Evolutionary conservation across 352 stramenopile genomes (phyloP).

Genomic region (Pythium brachiatum): DNA sequence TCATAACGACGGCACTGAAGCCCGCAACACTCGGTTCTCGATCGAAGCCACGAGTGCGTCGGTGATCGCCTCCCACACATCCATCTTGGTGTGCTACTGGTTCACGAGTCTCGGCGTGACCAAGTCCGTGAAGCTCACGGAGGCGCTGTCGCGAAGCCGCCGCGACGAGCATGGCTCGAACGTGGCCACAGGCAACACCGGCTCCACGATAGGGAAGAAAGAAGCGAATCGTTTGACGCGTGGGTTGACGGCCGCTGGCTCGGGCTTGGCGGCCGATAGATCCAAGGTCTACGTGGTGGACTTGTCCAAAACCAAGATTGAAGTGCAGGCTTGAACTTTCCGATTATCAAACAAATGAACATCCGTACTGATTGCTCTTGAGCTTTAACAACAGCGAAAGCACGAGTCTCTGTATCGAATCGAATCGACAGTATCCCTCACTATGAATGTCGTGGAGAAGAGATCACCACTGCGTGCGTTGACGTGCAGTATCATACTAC

Average conservation of each 20-base stretch:
- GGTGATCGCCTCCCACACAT: constrained; percentile 44
- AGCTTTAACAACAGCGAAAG: too few relatives aligned
- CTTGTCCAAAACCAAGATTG: background rate
- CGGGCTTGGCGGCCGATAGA: background rate
- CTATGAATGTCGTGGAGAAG: too few relatives aligned
- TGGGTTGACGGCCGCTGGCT: background rate
- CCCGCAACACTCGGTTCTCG: constrained; percentile 22
- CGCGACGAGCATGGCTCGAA: background rate
- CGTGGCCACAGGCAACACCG: background rate
- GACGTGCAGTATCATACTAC: too few relatives aligned
- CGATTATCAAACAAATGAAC: too few relatives aligned
- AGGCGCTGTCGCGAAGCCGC: background rate
- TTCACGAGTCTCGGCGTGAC: constrained; percentile 24
- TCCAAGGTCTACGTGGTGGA: constrained; percentile 1
- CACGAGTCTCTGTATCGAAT: too few relatives aligned
- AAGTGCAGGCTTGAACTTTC: background rate
- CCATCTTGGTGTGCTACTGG: constrained; percentile 62
- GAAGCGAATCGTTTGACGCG: background rate
- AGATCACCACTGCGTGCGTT: too few relatives aligned
- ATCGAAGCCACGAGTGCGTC: constrained; percentile 33
- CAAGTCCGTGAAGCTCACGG: constrained; percentile 1
- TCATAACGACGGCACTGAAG: constrained; percentile 35
- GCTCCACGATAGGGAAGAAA: background rate
- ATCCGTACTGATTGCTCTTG: too few relatives aligned
- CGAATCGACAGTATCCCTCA: too few relatives aligned